Percentiles rank a stretch among this genome's conserved stretches.
These are phyloP conservation scores for Soucietia sequanensis DNA, from an alignment of 805 yeast genomes.

Conservation along the genomic window DNA sequence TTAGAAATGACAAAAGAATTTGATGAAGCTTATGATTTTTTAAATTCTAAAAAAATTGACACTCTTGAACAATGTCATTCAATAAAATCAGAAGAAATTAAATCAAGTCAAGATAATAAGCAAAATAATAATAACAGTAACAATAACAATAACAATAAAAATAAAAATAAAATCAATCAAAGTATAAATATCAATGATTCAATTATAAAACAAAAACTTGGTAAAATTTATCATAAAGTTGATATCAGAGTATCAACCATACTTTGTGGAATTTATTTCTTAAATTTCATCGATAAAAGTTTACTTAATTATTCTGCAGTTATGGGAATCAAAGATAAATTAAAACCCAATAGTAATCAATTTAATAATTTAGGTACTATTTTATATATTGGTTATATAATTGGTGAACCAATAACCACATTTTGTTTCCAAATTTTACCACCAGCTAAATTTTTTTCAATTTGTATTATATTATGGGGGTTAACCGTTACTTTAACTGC, in stretches of 20 bases:
- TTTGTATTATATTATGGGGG: conserved; percentile 54
- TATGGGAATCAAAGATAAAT: conserved; percentile 56
- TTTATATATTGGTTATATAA: conserved; percentile 52
- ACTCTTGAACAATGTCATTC: no score
- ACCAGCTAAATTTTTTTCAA: conserved; percentile 48
- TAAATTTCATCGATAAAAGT: conserved; percentile 61
- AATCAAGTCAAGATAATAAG: no score
- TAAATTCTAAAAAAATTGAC: background rate
- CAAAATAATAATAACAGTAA: no score
- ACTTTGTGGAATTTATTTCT: conserved; percentile 51
- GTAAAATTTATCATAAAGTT: conserved; percentile 31
- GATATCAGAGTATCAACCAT: conserved; percentile 49
- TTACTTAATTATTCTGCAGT: conserved; percentile 60
- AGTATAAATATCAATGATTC: background rate
- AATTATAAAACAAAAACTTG: background rate
- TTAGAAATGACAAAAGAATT: background rate
- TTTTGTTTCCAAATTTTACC: conserved; percentile 49
- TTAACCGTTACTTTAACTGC: conserved; percentile 48
- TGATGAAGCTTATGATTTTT: conserved; percentile 3
- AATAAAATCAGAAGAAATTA: no score
- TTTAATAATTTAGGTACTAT: conserved; percentile 55
- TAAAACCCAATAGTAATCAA: conserved; percentile 36
- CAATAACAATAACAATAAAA: no score
- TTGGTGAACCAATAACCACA: conserved; percentile 49
- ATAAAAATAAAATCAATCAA: background rate